Evolutionary conservation across 169 alveolate genomes (phyloP).

Genomic region (Plasmodium sp.): DNA sequence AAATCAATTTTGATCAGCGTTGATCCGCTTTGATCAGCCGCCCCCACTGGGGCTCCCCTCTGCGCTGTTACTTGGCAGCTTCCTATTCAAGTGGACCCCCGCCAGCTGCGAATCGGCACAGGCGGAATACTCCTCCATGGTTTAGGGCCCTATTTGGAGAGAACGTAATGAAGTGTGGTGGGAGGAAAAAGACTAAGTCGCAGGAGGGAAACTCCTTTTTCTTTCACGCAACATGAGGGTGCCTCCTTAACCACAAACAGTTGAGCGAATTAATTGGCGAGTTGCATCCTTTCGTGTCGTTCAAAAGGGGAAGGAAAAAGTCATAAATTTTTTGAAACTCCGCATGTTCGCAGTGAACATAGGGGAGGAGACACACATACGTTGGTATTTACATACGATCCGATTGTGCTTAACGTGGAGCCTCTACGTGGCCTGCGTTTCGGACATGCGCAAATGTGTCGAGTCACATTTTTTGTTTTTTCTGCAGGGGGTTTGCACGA

Average conservation of each 20-base stretch:
- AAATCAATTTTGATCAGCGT: too few species aligned
- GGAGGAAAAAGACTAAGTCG: background rate
- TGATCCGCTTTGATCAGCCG: background rate
- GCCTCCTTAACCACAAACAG: background rate
- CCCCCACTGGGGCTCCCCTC: background rate
- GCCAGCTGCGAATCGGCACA: background rate
- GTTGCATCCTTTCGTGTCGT: background rate
- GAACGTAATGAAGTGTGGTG: background rate
- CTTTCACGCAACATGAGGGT: background rate
- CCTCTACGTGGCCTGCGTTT: background rate
- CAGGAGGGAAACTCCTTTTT: background rate
- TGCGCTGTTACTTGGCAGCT: conserved; percentile 9
- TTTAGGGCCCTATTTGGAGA: background rate
- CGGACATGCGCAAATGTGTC: background rate
- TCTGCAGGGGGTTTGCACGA: background rate
- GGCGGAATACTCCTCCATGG: background rate
- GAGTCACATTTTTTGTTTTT: background rate
- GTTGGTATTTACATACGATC: background rate
- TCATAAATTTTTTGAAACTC: background rate
- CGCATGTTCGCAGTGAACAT: background rate
- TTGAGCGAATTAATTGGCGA: background rate
- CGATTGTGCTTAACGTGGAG: background rate
- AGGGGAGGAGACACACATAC: background rate
- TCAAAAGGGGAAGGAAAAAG: background rate
- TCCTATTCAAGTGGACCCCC: conserved; percentile 6